Evolutionary conservation across 768 basidiomycete genomes (phyloP).

Genomic region (Dacryopinax spathularia): DNA sequence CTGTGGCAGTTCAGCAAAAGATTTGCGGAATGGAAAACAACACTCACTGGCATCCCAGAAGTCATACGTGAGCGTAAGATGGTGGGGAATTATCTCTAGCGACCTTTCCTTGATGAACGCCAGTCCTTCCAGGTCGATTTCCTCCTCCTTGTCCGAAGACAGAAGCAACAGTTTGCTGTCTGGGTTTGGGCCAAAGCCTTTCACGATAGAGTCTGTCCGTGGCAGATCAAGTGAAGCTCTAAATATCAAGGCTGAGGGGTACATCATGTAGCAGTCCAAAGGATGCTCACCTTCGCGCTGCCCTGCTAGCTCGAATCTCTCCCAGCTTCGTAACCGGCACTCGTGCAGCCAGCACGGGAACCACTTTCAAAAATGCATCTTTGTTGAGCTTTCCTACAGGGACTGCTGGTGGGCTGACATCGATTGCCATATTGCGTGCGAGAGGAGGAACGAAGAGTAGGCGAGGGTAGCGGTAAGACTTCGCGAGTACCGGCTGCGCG

Average conservation of each 20-base stretch:
- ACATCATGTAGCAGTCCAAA: background rate
- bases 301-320: slow-evolving; percentile 24
- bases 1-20: background rate
- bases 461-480: background rate
- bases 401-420: background rate
- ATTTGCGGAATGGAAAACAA: background rate
- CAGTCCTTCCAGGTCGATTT: background rate
- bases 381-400: slow-evolving; percentile 37
- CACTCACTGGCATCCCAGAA: background rate
- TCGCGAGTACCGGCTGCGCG: background rate
- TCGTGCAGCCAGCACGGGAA: slow-evolving; percentile 55
- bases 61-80: background rate
- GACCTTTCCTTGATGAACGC: background rate
- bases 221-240: slow-evolving; percentile 41
- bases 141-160: background rate
- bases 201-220: slow-evolving; percentile 45
- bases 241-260: background rate
- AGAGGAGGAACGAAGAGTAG: background rate
- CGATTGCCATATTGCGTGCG: background rate
- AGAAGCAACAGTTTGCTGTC: background rate
- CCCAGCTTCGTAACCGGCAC: slow-evolving; percentile 45
- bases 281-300: slow-evolving; percentile 17
- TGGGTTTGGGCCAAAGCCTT: background rate
- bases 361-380: slow-evolving; percentile 44
- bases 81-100: background rate